phyloP scores from a whole-genome alignment of 139 green algal genomes.

The Tetraselmis chui region DNA sequence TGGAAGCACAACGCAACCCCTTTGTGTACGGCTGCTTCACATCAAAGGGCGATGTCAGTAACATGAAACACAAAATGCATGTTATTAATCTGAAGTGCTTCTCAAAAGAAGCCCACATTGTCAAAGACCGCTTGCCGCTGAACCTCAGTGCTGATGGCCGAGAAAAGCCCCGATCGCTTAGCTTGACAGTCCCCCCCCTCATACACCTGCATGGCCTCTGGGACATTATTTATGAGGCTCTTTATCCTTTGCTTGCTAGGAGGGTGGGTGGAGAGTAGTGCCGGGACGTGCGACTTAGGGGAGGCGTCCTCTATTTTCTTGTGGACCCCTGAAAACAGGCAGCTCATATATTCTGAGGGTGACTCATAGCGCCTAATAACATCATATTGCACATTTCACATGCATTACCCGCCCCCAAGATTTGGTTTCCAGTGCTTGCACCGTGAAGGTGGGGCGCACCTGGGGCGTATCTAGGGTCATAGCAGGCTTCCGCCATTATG shows the following conservation, averaged over 20 bases:
- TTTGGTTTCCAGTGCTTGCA: slow-evolving; percentile 14
- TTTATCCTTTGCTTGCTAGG: slow-evolving; percentile 49
- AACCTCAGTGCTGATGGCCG: neutral
- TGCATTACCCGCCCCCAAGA: neutral
- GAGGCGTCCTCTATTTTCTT: slow-evolving; percentile 1
- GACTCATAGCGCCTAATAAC: no score
- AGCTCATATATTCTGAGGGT: no score
- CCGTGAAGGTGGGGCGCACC: neutral
- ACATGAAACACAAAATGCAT: no score
- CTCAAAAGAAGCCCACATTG: neutral
- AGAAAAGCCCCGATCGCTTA: neutral
- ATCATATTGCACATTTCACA: slow-evolving; percentile 2
- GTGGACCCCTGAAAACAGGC: slow-evolving; percentile 10
- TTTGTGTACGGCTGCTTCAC: no score
- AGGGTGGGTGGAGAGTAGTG: slow-evolving; percentile 72
- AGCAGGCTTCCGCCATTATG: slow-evolving; percentile 65
- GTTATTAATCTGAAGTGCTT: no score
- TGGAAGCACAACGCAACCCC: no score
- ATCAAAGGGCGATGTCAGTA: no score
- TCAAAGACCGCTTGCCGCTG: neutral
- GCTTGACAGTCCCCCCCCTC: neutral
- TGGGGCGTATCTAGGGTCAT: slow-evolving; percentile 45
- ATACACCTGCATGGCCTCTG: slow-evolving; percentile 32
- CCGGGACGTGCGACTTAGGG: slow-evolving; percentile 18
- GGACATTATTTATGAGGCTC: slow-evolving; percentile 16